These are phyloP conservation scores for Pseudopediastrum boryanum DNA, from an alignment of 139 green algal genomes.

Conservation along the genomic window DNA sequence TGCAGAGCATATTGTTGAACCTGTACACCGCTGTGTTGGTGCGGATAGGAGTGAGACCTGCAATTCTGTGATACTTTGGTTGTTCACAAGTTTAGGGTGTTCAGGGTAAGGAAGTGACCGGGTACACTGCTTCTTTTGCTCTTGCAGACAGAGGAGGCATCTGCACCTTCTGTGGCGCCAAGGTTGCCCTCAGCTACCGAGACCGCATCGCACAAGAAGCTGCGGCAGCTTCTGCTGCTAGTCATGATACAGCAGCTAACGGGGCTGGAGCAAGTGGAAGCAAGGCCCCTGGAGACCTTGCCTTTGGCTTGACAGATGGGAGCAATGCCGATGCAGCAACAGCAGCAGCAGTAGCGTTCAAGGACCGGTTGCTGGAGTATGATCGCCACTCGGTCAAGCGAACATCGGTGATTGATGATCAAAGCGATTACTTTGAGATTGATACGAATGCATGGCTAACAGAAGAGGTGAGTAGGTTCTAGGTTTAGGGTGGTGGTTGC, in stretches of 20 bases:
- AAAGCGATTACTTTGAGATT: conserved; percentile 92
- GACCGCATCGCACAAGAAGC: conserved; percentile 18
- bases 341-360: conserved; percentile 43
- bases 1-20: no score
- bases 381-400: conserved; percentile 81
- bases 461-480: conserved; percentile 66
- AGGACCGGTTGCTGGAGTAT: conserved; percentile 75
- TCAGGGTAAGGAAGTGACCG: not conserved
- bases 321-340: conserved; percentile 18
- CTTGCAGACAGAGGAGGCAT: conserved; percentile 59
- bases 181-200: conserved; percentile 58
- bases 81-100: not conserved
- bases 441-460: conserved; percentile 92
- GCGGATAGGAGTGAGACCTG: no score
- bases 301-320: no score
- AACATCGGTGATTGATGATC: conserved; percentile 92
- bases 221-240: conserved; percentile 22
- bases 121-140: conserved; percentile 19
- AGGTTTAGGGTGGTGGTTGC: no score
- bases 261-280: not conserved
- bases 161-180: conserved; percentile 78
- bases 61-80: no score
- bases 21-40: no score
- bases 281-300: conserved; percentile 12
- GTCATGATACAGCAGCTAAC: not conserved